phyloP scores from a whole-genome alignment of 2,329 filamentous ascomycete species.

The Cladosporium colombiae region DNA sequence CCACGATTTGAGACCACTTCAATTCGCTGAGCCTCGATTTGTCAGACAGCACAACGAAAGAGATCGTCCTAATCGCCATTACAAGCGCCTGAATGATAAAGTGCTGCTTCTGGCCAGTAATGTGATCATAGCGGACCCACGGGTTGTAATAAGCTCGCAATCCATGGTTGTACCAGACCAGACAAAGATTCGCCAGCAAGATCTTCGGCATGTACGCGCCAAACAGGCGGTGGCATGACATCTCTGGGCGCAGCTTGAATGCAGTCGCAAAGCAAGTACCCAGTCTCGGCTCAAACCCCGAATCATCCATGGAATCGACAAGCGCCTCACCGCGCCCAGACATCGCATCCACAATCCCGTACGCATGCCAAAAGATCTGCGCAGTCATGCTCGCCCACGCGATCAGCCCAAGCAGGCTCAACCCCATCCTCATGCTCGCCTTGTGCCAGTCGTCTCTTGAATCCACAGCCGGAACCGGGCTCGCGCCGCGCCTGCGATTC shows the following conservation, averaged over 20 bases:
- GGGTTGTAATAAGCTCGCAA: constrained; percentile 34
- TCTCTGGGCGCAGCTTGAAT: constrained; percentile 23
- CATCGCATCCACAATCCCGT: constrained; percentile 17
- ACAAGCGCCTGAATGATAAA: constrained; percentile 45
- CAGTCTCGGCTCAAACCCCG: neutral
- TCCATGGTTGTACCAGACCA: constrained; percentile 39
- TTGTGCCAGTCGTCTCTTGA: constrained; percentile 47
- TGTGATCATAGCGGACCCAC: constrained; percentile 16
- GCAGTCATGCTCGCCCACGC: constrained; percentile 27
- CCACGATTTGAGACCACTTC: constrained; percentile 39
- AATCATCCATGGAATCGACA: neutral
- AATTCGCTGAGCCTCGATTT: constrained; percentile 7
- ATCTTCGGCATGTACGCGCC: constrained; percentile 28
- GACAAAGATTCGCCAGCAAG: constrained; percentile 27
- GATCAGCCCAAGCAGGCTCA: constrained; percentile 27
- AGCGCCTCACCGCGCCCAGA: neutral
- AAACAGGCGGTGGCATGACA: constrained; percentile 29
- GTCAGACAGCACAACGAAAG: constrained; percentile 23
- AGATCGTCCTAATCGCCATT: constrained; percentile 55
- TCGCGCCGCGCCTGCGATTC: constrained; percentile 7
- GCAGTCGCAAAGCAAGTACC: constrained; percentile 19
- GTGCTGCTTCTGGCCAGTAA: constrained; percentile 18
- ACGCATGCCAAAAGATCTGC: constrained; percentile 34
- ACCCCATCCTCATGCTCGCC: constrained; percentile 32
- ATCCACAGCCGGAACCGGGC: constrained; percentile 2